A percentile compares a stretch with the other conserved stretches of the same genome.
Evolutionary conservation across 2,329 filamentous ascomycete genomes (phyloP).

Genomic region (Verticillium tricorpus): DNA sequence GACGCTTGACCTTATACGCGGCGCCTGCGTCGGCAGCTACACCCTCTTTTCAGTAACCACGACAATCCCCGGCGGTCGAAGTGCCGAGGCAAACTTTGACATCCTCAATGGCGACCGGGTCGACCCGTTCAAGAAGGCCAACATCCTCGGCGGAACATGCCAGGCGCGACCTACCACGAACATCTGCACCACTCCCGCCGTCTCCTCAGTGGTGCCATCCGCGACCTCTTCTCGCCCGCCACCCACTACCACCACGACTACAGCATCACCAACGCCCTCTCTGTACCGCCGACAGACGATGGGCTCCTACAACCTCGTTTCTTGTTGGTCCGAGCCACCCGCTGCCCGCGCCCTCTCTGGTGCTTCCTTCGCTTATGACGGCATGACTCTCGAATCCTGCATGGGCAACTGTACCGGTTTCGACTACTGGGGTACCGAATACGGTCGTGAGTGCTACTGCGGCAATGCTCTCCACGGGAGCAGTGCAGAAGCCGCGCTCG

Average conservation of each 20-base stretch:
- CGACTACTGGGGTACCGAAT: slow-evolving; percentile 47
- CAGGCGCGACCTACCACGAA: slow-evolving; percentile 30
- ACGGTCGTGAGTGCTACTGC: slow-evolving; percentile 48
- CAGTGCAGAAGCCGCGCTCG: slow-evolving; percentile 21
- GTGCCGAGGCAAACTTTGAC: slow-evolving; percentile 40
- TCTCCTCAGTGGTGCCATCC: slow-evolving; percentile 1
- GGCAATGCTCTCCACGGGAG: slow-evolving; percentile 29
- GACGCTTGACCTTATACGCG: slow-evolving; percentile 34
- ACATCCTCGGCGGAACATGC: slow-evolving; percentile 40
- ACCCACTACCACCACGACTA: slow-evolving; percentile 21
- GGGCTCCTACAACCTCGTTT: slow-evolving; percentile 39
- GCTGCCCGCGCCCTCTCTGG: slow-evolving; percentile 37
- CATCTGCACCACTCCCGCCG: slow-evolving; percentile 15
- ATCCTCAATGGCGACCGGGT: slow-evolving; percentile 34
- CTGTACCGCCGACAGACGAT: slow-evolving; percentile 32
- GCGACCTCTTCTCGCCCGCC: slow-evolving; percentile 11
- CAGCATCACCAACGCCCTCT: slow-evolving; percentile 21
- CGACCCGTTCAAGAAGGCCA: slow-evolving; percentile 45
- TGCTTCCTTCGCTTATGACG: slow-evolving; percentile 36
- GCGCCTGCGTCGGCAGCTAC: slow-evolving; percentile 40
- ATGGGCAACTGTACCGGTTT: slow-evolving; percentile 40
- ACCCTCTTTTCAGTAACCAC: slow-evolving; percentile 41
- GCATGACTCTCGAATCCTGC: slow-evolving; percentile 46
- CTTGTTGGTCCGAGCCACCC: slow-evolving; percentile 44
- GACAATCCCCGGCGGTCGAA: slow-evolving; percentile 38